phyloP scores from a whole-genome alignment of 2,329 filamentous ascomycete species.

The Epichloe glyceriae region DNA sequence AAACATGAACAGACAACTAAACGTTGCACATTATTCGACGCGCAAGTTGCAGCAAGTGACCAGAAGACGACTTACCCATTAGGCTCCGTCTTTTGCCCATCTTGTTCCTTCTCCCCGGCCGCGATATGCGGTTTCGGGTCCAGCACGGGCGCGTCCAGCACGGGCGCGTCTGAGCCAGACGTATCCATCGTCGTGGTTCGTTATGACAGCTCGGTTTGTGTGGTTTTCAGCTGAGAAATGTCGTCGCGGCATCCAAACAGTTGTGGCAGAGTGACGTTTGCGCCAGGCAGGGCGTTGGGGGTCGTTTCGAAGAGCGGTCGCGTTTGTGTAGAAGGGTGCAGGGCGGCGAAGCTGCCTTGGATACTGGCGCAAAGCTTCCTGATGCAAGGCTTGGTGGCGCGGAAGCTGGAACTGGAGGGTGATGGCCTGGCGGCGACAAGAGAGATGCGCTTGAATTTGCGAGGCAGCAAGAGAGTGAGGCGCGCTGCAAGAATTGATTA shows the following conservation, averaged over 20 bases:
- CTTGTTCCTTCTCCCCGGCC: constrained; percentile 17
- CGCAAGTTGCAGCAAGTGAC: not conserved
- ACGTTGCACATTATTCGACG: not conserved
- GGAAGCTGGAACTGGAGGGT: not conserved
- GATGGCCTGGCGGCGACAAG: not conserved
- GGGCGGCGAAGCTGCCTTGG: not conserved
- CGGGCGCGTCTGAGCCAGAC: constrained; percentile 27
- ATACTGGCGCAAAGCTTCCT: not conserved
- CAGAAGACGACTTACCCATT: constrained; percentile 24
- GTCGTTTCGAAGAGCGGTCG: not conserved
- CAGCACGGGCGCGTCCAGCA: constrained; percentile 24
- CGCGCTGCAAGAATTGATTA: not conserved
- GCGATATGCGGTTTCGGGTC: constrained; percentile 34
- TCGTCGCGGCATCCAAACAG: constrained; percentile 7
- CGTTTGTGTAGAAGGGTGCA: not conserved
- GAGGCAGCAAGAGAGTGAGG: not conserved
- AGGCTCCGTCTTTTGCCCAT: constrained; percentile 19
- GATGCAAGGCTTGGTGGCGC: not conserved
- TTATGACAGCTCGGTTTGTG: not conserved
- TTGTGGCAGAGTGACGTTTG: constrained; percentile 10
- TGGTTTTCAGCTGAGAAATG: not conserved
- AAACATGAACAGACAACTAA: not conserved
- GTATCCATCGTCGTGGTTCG: constrained; percentile 41
- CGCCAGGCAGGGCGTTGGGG: not conserved
- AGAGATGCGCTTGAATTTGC: not conserved